These are phyloP conservation scores for Barbarea vulgaris DNA, from an alignment of 345 rosid genomes.

Conservation along the genomic window DNA sequence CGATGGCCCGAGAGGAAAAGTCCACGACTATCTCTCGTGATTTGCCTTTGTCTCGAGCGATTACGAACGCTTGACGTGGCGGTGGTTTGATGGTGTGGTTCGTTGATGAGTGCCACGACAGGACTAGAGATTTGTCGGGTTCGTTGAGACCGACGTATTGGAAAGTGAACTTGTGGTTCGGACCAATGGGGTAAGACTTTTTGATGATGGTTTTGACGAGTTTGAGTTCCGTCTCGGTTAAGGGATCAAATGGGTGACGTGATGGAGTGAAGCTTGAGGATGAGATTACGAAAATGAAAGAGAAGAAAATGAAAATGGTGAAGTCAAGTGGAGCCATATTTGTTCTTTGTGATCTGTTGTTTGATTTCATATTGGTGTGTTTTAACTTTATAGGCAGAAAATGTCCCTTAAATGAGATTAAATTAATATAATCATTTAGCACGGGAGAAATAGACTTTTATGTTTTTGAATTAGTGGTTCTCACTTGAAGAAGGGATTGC, in stretches of 20 bases:
- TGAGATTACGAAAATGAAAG: slow-evolving; percentile 19
- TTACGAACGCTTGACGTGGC: slow-evolving; percentile 59
- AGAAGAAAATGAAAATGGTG: slow-evolving; percentile 20
- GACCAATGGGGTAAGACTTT: slow-evolving; percentile 30
- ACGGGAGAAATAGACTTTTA: no score
- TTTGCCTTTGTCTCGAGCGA: slow-evolving; percentile 49
- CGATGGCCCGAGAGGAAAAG: slow-evolving; percentile 41
- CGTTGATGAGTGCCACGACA: slow-evolving; percentile 49
- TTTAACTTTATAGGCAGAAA: slow-evolving; percentile 6
- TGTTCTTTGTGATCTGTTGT: slow-evolving; percentile 12
- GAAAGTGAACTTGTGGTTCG: slow-evolving; percentile 51
- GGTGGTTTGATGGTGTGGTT: slow-evolving; percentile 28
- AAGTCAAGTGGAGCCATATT: slow-evolving; percentile 30
- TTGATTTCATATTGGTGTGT: slow-evolving; percentile 4
- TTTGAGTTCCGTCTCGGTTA: slow-evolving; percentile 57
- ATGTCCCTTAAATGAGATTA: no score
- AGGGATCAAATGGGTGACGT: slow-evolving; percentile 74
- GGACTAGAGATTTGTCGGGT: slow-evolving; percentile 61
- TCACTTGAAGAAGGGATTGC: no score
- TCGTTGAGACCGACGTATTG: slow-evolving; percentile 72
- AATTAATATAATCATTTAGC: no score
- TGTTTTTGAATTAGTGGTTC: no score
- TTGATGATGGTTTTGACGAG: slow-evolving; percentile 46
- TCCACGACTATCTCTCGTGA: slow-evolving; percentile 58
- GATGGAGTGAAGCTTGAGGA: slow-evolving; percentile 34